Base-by-base conservation (phyloP, 2,329 filamentous ascomycete genomes). In the Pseudogymnoascus sp. region DNA sequence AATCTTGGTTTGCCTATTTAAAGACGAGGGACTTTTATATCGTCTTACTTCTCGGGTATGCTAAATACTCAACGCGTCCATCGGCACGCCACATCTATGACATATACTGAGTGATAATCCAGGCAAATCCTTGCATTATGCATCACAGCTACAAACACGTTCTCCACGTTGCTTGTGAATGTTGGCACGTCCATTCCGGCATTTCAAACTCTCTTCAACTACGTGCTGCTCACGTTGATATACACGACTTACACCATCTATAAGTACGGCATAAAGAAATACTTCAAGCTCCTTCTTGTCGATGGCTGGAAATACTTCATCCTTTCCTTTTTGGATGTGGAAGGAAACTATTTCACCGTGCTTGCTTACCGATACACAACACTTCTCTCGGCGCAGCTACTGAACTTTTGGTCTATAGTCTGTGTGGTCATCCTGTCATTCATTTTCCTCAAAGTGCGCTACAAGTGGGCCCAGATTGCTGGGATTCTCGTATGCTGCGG, bases 351-450 rank as follows among this genome's bases (percentile, higher is more conserved):
- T 80, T 97, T 97, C 74, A 92, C 92, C 70, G 93, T 99, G 60
- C 82, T 97, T 59, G 94, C 93, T 4, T 99, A 97, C 78, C 83
- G 89, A 64, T 86, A 95, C 80, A 96, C 93, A 62, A 97, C 92
- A 71, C 88, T 97, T 69, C 82, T 97, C 59, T 94, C 89, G 19
- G 92, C 92, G 14, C 92, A 97, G 80, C 83, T 99, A 61, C 91
- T 99, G 78, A 97, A 97, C 81, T 97, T 97, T 78, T 97, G 93
- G 93, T 90, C 92, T 69, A 97, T 99, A 68, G 90, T 96, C 60
- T 87, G 93, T 66, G 94, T 99, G 21, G 91, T 97, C 19, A 72
- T 89, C 65, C 78, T 97, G 67, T 96, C 91, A 29, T 92, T 96
- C 77, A 68, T 87, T 66, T 80, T 97, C 69, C 84, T 99, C 63